Conservation (phyloP, 140 eudicot genomes). For the Ambrosia hybrid region DNA sequence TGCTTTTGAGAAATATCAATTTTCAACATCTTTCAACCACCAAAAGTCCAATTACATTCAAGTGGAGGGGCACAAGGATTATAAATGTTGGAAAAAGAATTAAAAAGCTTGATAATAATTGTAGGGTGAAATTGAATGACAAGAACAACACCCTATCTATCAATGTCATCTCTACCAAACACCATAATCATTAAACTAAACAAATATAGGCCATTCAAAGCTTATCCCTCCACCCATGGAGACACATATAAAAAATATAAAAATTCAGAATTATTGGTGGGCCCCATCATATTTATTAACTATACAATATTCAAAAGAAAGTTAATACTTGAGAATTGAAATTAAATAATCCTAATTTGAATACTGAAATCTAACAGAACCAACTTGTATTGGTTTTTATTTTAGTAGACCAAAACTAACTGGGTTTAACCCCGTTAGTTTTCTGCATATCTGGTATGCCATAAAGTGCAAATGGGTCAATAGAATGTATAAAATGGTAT, state of each 20-base stretch:
- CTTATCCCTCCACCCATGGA: constrained; percentile 31
- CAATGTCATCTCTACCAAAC: constrained; percentile 31
- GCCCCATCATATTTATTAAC: neutral
- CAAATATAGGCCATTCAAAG: constrained; percentile 39
- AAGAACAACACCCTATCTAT: constrained; percentile 24
- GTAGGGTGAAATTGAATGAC: constrained; percentile 23
- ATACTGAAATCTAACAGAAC: too few species aligned
- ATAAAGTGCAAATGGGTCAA: too few species aligned
- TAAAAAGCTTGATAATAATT: constrained; percentile 1
- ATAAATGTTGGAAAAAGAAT: constrained; percentile 24
- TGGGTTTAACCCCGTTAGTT: too few species aligned
- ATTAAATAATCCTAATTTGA: neutral
- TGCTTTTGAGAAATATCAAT: neutral
- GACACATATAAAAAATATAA: constrained; percentile 23
- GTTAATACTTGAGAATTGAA: neutral
- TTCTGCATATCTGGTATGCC: too few species aligned
- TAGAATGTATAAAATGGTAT: too few species aligned
- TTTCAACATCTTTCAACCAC: constrained; percentile 28
- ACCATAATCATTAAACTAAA: constrained; percentile 34
- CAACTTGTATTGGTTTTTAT: too few species aligned
- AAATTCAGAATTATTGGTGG: constrained; percentile 25
- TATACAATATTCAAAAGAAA: neutral
- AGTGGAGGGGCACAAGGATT: constrained; percentile 35
- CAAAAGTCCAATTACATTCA: constrained; percentile 27
- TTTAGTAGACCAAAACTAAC: too few species aligned